These are phyloP conservation scores for Misopates orontium DNA, from an alignment of 257 asterid species.

Conservation along the genomic window DNA sequence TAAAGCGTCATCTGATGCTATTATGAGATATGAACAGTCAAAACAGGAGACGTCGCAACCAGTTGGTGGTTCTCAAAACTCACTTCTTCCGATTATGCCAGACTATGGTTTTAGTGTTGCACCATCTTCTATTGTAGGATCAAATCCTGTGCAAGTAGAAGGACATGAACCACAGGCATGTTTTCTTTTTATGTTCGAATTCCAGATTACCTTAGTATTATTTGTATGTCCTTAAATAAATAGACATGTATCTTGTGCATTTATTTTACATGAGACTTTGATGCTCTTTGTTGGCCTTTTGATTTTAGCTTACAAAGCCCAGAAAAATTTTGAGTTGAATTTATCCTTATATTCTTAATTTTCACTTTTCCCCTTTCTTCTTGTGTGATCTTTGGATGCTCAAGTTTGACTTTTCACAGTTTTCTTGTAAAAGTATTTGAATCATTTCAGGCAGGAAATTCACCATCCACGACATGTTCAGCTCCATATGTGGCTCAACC, in stretches of 20 bases:
- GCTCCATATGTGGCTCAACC: conserved; percentile 42
- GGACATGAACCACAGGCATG: conserved; percentile 46
- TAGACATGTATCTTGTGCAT: background rate
- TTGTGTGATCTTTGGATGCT: background rate
- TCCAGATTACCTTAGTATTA: conserved; percentile 5
- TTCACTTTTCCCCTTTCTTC: background rate
- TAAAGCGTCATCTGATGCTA: conserved; percentile 33
- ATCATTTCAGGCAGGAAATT: conserved; percentile 42
- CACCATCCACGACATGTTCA: conserved; percentile 39
- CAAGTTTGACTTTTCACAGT: too few species aligned
- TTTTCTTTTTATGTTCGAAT: conserved; percentile 3
- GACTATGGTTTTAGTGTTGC: conserved; percentile 44
- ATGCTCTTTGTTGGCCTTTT: conserved; percentile 5
- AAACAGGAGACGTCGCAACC: conserved; percentile 37
- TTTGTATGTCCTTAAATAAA: background rate
- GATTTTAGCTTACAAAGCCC: conserved; percentile 4
- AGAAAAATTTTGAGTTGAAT: background rate
- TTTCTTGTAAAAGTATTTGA: background rate
- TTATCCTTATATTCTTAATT: background rate
- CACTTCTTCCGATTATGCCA: conserved; percentile 40
- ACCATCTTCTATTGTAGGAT: conserved; percentile 45
- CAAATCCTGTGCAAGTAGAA: conserved; percentile 41
- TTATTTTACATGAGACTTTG: background rate
- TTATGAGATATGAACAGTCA: conserved; percentile 37
- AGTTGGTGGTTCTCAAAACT: conserved; percentile 36